Evolutionary conservation across 2,329 filamentous ascomycete genomes (phyloP).

Genomic region (Aquanectria penicillioides): DNA sequence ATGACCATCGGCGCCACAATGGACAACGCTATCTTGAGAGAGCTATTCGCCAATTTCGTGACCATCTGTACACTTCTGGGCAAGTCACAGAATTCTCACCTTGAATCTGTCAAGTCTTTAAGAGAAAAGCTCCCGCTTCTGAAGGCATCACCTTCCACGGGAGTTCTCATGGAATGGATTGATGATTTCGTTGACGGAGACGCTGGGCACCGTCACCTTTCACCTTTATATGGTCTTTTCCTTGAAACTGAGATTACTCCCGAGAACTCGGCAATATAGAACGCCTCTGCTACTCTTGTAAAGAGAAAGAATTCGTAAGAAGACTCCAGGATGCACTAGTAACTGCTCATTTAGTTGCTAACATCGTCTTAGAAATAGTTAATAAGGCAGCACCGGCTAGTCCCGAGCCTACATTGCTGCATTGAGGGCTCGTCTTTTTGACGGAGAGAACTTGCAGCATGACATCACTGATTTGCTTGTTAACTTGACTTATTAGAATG

Average conservation of each 20-base stretch:
- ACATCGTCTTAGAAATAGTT: neutral
- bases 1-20: constrained; percentile 1
- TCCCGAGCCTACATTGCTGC: constrained; percentile 6
- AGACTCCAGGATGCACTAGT: too few relatives aligned
- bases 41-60: constrained; percentile 10
- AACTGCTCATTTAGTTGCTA: too few relatives aligned
- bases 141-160: neutral
- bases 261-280: neutral
- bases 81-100: neutral
- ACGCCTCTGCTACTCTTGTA: neutral
- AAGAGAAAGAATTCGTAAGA: constrained; percentile 3
- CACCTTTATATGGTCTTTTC: constrained; percentile 5
- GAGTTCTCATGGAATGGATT: too few relatives aligned
- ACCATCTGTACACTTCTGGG: neutral
- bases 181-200: constrained; percentile 8
- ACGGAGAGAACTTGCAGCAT: neutral
- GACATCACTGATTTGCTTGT: constrained; percentile 4
- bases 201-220: constrained; percentile 2
- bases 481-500: constrained; percentile 9
- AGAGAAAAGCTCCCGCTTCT: neutral
- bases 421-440: neutral
- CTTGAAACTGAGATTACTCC: constrained; percentile 11
- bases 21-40: constrained; percentile 9
- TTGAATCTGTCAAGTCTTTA: neutral
- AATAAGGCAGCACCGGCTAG: neutral